A percentile compares a stretch with the other conserved stretches of the same genome.
These are phyloP conservation scores for Staphylotrichum tortipilum DNA, from an alignment of 495 filamentous ascomycete genomes.

Conservation along the genomic window DNA sequence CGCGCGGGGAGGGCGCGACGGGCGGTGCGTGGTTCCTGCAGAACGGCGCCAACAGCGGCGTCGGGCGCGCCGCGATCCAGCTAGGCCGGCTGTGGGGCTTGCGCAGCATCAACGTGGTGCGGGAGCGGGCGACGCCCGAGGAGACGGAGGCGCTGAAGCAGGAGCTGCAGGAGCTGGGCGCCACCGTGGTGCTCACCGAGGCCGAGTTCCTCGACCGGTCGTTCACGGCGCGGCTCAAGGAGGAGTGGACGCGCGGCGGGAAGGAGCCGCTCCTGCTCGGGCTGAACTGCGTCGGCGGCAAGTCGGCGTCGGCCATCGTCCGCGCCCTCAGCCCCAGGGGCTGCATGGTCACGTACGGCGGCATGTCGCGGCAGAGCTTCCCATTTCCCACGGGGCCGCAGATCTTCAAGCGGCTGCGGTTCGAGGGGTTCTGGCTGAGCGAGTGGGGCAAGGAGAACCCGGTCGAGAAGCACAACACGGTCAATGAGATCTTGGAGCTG, in stretches of 20 bases:
- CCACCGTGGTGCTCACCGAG: slow-evolving; percentile 74
- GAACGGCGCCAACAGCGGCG: slow-evolving; percentile 91
- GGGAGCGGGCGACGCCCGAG: slow-evolving; percentile 52
- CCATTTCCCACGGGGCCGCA: slow-evolving; percentile 65
- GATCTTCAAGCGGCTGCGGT: slow-evolving; percentile 83
- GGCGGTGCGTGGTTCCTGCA: slow-evolving; percentile 87
- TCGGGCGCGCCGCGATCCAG: slow-evolving; percentile 84
- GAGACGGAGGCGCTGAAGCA: slow-evolving; percentile 59
- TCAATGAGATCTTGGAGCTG: slow-evolving; percentile 71
- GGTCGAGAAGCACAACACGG: slow-evolving; percentile 63
- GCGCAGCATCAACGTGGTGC: slow-evolving; percentile 76
- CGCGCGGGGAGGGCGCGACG: slow-evolving; percentile 10
- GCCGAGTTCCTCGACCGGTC: slow-evolving; percentile 53
- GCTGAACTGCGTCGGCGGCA: slow-evolving; percentile 93
- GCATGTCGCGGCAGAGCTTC: slow-evolving; percentile 82
- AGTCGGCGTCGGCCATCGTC: slow-evolving; percentile 63
- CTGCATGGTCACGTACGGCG: slow-evolving; percentile 87
- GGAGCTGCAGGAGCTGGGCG: slow-evolving; percentile 65
- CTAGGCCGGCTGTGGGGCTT: slow-evolving; percentile 74
- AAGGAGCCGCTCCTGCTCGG: slow-evolving; percentile 63
- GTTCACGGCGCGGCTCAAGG: slow-evolving; percentile 55
- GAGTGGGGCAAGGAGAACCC: slow-evolving; percentile 75
- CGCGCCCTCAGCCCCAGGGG: slow-evolving; percentile 55
- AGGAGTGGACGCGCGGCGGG: slow-evolving; percentile 57
- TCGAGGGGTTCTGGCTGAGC: slow-evolving; percentile 92